Base-by-base conservation (phyloP, 2,329 filamentous ascomycete genomes). In the Beauveria asiatica region DNA sequence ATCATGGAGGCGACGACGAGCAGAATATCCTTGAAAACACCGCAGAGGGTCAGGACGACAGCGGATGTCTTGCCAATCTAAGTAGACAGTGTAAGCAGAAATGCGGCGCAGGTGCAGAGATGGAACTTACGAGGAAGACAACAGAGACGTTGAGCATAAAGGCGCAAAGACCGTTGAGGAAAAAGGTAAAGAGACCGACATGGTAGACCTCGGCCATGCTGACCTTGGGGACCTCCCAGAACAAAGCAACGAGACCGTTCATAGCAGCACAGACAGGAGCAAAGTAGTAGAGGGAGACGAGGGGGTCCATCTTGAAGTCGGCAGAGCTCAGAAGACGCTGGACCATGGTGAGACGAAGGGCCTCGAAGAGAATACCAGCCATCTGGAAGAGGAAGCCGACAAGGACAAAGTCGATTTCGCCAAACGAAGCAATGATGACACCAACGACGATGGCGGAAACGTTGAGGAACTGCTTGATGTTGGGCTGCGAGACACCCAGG, bases 371-470 rank as follows among this genome's bases (percentile, higher is more conserved):
- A 69, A 94, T 87, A 69, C 90, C 90, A 60, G 80, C 85, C 62
- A 88, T 78, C 77, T 94, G 90, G 81, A 85, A 92, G 64, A 92
- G 73, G 76, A 94, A 89, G 64, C 90, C 90, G 65, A 84, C 80
- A 75, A 89, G 79, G 68, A 90, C 88, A 72, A 99, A 99, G 72
- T 92, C 87, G 75, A 99, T 95, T 79, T 99, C 94, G 69, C 94
- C 94, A 64, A 96, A 84, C 1, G 93, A 96, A 54, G 94, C 94
- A 70, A 99, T 91, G 65, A 97, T 80, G 67, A 97, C 92, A 80
- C 94, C 94, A 57, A 97, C 75, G 55, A 97, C 94, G 69, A 99
- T 99, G 72, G 93, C 83, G 46, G 90, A 94, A 64, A 99, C 92
- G 72, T 99, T 99, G 71, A 90, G 83, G 68, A 99, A 87, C 53